Evolutionary conservation across 768 basidiomycete species (phyloP).

Genomic region (Termitomyces sp.): DNA sequence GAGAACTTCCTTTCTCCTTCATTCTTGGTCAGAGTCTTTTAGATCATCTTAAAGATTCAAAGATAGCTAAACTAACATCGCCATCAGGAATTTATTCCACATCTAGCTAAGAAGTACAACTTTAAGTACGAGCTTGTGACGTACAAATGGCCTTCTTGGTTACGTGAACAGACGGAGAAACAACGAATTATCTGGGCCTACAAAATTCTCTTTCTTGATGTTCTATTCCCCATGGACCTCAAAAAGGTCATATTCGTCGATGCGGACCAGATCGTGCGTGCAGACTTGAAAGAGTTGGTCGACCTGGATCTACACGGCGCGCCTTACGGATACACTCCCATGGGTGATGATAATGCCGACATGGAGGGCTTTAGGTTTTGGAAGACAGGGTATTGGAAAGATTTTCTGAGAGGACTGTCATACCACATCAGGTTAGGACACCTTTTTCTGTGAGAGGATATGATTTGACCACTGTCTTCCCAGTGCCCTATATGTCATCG

Average conservation of each 20-base stretch:
- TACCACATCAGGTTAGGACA: conserved; percentile 87
- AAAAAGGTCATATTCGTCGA: conserved; percentile 99
- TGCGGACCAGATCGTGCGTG: conserved; percentile 94
- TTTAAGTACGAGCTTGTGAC: conserved; percentile 98
- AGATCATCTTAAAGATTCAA: background rate
- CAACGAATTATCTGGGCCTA: conserved; percentile 99
- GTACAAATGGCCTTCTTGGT: conserved; percentile 99
- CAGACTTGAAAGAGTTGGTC: conserved; percentile 94
- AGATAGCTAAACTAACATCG: background rate
- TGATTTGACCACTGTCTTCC: background rate
- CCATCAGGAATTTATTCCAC: conserved; percentile 87
- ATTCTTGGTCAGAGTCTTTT: conserved; percentile 62
- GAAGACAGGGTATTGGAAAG: conserved; percentile 96
- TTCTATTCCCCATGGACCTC: conserved; percentile 97
- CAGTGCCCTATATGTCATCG: conserved; percentile 94
- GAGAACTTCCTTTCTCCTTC: conserved; percentile 98
- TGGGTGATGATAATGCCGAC: conserved; percentile 92
- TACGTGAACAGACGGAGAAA: conserved; percentile 95
- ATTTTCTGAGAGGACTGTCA: conserved; percentile 74
- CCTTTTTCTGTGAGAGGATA: background rate
- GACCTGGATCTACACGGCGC: conserved; percentile 89
- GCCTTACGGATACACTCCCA: conserved; percentile 94
- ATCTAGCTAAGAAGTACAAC: conserved; percentile 83
- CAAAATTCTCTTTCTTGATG: conserved; percentile 98
- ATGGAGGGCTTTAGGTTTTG: conserved; percentile 99